These are phyloP conservation scores for Kodamaea kaohsiungensis DNA, from an alignment of 805 yeast genomes.

Conservation along the genomic window DNA sequence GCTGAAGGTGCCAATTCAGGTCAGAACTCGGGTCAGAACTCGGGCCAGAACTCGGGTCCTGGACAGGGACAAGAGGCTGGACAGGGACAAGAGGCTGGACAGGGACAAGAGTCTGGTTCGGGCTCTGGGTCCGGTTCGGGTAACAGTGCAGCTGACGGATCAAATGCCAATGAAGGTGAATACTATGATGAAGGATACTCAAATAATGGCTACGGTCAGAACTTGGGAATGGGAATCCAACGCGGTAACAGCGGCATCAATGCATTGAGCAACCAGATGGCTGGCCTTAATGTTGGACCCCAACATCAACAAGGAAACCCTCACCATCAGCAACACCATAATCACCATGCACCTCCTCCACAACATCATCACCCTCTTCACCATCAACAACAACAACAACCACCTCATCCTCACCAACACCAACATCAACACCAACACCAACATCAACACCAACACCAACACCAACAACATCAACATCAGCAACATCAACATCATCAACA, in stretches of 20 bases:
- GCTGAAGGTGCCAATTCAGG: background rate
- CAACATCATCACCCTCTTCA: slow-evolving; percentile 14
- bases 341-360: slow-evolving; percentile 15
- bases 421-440: slow-evolving; percentile 7
- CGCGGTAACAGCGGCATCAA: slow-evolving; percentile 5
- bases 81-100: background rate
- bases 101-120: background rate
- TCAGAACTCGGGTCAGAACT: too few relatives aligned
- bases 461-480: slow-evolving; percentile 18
- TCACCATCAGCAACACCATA: slow-evolving; percentile 7
- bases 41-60: background rate
- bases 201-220: background rate
- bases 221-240: slow-evolving; percentile 7
- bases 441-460: slow-evolving; percentile 4
- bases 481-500: slow-evolving; percentile 1
- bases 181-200: slow-evolving; percentile 1
- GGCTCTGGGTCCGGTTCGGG: background rate
- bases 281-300: slow-evolving; percentile 2
- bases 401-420: background rate
- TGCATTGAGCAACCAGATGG: slow-evolving; percentile 7
- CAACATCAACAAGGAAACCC: background rate
- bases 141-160: background rate
- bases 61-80: background rate
- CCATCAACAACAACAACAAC: slow-evolving; percentile 10
- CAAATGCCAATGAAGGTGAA: background rate